A percentile compares a stretch with the other conserved stretches of the same genome.
phyloP scores from a whole-genome alignment of 805 yeast genomes.

The Sugiyamaella smithiae region DNA sequence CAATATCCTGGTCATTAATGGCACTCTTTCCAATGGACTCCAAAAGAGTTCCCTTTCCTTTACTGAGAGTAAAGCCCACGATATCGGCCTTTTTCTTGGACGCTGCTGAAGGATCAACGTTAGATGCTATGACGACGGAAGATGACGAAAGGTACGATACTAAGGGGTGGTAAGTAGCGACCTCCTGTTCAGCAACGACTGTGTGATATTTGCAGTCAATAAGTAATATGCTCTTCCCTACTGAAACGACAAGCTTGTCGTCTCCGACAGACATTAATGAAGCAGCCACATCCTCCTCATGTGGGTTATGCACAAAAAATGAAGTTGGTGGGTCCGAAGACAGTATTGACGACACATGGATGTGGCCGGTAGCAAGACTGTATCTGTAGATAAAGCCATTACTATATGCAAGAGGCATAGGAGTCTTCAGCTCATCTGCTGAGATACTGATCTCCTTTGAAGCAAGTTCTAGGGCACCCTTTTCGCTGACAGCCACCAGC shows the following conservation, averaged over 20 bases:
- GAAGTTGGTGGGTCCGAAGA: background rate
- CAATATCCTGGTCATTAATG: conserved; percentile 18
- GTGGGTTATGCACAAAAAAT: background rate
- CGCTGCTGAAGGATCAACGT: conserved; percentile 4
- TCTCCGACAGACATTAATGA: conserved; percentile 28
- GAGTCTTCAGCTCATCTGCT: conserved; percentile 9
- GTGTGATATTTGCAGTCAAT: conserved; percentile 37
- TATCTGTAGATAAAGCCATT: conserved; percentile 20
- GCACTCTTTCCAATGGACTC: conserved; percentile 70
- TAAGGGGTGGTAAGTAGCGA: background rate
- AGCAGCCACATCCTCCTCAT: background rate
- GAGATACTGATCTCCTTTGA: conserved; percentile 11
- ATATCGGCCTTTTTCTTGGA: conserved; percentile 24
- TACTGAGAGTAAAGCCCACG: conserved; percentile 43
- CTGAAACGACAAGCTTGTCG: conserved; percentile 29
- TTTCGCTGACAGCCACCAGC: conserved; percentile 18
- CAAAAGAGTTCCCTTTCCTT: conserved; percentile 64
- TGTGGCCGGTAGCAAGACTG: conserved; percentile 27
- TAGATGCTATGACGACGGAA: conserved; percentile 2
- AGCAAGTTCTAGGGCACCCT: conserved; percentile 14
- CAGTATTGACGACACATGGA: conserved; percentile 1
- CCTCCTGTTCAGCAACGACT: conserved; percentile 13
- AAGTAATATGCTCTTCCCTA: conserved; percentile 33
- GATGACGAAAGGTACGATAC: background rate
- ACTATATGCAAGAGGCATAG: conserved; percentile 16